A percentile compares a stretch with the other conserved stretches of the same genome.
phyloP scores from a whole-genome alignment of 257 asterid genomes.

The Mitragyna speciosa region DNA sequence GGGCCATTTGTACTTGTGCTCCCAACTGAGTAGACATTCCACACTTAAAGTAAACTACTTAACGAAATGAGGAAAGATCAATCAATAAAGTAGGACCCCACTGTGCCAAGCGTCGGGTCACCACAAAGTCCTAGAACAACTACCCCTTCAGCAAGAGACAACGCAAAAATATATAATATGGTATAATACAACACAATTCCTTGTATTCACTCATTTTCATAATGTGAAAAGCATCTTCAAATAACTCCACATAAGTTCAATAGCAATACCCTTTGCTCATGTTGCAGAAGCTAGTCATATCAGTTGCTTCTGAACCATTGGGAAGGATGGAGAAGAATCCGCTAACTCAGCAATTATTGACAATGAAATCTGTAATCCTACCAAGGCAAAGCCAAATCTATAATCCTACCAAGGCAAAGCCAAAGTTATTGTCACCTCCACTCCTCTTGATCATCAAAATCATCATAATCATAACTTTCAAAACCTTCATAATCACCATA shows the following conservation, averaged over 20 bases:
- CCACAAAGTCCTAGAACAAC: not conserved
- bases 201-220: not conserved
- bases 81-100: not conserved
- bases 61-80: not conserved
- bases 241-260: not conserved
- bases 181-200: not conserved
- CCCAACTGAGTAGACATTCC: not conserved
- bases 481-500: constrained; percentile 26
- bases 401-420: not conserved
- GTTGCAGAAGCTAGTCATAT: not conserved
- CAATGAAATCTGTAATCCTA: not conserved
- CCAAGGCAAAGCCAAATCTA: not conserved
- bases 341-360: not conserved
- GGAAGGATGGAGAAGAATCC: not conserved
- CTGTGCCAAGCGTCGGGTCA: not conserved
- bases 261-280: not conserved
- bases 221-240: not conserved
- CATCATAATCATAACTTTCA: constrained; percentile 1
- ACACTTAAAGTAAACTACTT: not conserved
- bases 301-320: not conserved
- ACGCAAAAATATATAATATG: not conserved
- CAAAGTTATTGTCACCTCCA: constrained; percentile 11
- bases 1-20: too few relatives aligned
- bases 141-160: not conserved
- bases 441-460: constrained; percentile 31